These are phyloP conservation scores for Globisporangium yorkense DNA, from an alignment of 352 stramenopile genomes.

Conservation along the genomic window DNA sequence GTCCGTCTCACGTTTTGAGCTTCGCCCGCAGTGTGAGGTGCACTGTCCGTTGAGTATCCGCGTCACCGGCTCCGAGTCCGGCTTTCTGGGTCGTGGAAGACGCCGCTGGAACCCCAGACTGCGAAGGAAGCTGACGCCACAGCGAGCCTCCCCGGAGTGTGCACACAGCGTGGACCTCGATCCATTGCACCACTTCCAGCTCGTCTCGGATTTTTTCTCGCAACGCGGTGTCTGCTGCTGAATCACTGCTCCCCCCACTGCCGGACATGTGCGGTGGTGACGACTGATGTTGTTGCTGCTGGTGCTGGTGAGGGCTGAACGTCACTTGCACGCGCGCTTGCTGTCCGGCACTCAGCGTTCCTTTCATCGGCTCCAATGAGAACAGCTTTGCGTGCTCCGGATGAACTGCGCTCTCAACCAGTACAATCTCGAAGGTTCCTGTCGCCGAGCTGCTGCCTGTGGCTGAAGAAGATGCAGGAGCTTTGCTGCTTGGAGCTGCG, in stretches of 20 bases:
- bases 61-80: neutral
- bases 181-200: constrained; percentile 29
- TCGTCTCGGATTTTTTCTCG: constrained; percentile 18
- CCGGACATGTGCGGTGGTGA: neutral
- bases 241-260: neutral
- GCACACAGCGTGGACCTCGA: constrained; percentile 35
- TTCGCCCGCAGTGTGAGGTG: constrained; percentile 8
- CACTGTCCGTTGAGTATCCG: constrained; percentile 1
- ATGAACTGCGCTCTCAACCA: constrained; percentile 49
- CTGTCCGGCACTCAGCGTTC: constrained; percentile 40
- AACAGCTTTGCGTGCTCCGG: constrained; percentile 45
- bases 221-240: constrained; percentile 1
- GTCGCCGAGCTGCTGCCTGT: constrained; percentile 4
- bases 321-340: constrained; percentile 50
- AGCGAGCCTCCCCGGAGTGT: constrained; percentile 31
- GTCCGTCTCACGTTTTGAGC: constrained; percentile 1
- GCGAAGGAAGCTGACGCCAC: constrained; percentile 20
- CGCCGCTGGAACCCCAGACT: neutral
- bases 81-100: neutral
- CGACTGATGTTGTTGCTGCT: neutral
- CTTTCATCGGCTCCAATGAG: constrained; percentile 59
- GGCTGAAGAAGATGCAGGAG: neutral
- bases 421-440: constrained; percentile 53
- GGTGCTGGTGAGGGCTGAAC: constrained; percentile 31
- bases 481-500: constrained; percentile 1